A percentile compares a stretch with the other conserved stretches of the same genome.
phyloP scores from a whole-genome alignment of 768 basidiomycete genomes.

The Daedalea quercina region DNA sequence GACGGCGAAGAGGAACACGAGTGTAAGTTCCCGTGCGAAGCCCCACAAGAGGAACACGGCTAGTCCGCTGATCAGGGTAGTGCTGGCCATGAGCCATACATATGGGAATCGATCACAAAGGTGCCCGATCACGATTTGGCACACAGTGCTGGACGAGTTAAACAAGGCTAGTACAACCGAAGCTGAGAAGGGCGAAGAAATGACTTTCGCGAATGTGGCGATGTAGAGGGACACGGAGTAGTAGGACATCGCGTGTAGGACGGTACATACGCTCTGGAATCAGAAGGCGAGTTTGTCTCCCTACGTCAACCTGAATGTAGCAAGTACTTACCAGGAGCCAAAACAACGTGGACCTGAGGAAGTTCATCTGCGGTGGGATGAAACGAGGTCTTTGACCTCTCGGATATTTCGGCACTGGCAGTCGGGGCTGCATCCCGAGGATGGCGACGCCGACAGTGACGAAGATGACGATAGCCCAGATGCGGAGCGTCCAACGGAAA shows the following conservation, averaged over 20 bases:
- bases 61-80: constrained; percentile 11
- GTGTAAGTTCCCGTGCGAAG: constrained; percentile 13
- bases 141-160: constrained; percentile 19
- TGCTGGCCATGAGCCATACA: constrained; percentile 16
- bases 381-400: constrained; percentile 13
- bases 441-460: constrained; percentile 11
- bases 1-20: constrained; percentile 18
- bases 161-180: constrained; percentile 18
- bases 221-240: constrained; percentile 22
- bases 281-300: not conserved
- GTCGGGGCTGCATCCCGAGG: constrained; percentile 15
- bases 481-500: constrained; percentile 17
- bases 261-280: constrained; percentile 9
- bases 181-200: constrained; percentile 15
- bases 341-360: constrained; percentile 15
- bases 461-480: constrained; percentile 12
- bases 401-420: constrained; percentile 15
- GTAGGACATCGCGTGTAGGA: constrained; percentile 20
- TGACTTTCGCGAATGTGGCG: constrained; percentile 13
- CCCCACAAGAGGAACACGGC: constrained; percentile 19
- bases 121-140: constrained; percentile 19
- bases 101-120: constrained; percentile 20
- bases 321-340: constrained; percentile 16
- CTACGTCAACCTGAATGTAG: too few species aligned
- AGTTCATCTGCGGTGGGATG: constrained; percentile 15